These are phyloP conservation scores for Pharus latifolius DNA, from an alignment of 176 grass and related monocot species.

Conservation along the genomic window DNA sequence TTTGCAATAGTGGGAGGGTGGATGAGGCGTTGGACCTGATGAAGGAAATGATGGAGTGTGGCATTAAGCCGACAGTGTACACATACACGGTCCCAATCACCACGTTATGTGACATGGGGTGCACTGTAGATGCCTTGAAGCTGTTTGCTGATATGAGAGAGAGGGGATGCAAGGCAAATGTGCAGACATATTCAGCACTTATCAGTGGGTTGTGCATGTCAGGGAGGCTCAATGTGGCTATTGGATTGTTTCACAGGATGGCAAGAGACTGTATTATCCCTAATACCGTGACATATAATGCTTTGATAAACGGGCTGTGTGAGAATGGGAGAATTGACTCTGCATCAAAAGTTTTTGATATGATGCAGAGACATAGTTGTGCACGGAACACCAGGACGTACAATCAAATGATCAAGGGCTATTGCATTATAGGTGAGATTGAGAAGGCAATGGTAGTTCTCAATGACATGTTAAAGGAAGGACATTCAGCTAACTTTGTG, in stretches of 20 bases:
- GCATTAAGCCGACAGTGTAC: constrained; percentile 19
- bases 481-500: constrained; percentile 34
- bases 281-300: constrained; percentile 41
- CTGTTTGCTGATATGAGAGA: constrained; percentile 36
- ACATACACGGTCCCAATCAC: constrained; percentile 29
- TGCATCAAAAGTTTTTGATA: constrained; percentile 32
- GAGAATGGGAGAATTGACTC: constrained; percentile 19
- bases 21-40: constrained; percentile 35
- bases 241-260: constrained; percentile 64
- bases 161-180: constrained; percentile 29
- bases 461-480: constrained; percentile 21
- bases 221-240: constrained; percentile 27
- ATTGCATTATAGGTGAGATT: constrained; percentile 29
- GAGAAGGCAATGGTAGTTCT: constrained; percentile 46
- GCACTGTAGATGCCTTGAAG: constrained; percentile 32
- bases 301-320: constrained; percentile 39
- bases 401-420: constrained; percentile 48
- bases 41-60: constrained; percentile 27
- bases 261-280: constrained; percentile 28
- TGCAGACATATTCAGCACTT: constrained; percentile 38
- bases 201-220: constrained; percentile 36
- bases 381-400: constrained; percentile 31
- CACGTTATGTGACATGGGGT: constrained; percentile 17
- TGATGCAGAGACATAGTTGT: constrained; percentile 30
- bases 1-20: constrained; percentile 18